Conservation (phyloP, 2,329 filamentous ascomycete genomes). For the Beauveria caledonica region DNA sequence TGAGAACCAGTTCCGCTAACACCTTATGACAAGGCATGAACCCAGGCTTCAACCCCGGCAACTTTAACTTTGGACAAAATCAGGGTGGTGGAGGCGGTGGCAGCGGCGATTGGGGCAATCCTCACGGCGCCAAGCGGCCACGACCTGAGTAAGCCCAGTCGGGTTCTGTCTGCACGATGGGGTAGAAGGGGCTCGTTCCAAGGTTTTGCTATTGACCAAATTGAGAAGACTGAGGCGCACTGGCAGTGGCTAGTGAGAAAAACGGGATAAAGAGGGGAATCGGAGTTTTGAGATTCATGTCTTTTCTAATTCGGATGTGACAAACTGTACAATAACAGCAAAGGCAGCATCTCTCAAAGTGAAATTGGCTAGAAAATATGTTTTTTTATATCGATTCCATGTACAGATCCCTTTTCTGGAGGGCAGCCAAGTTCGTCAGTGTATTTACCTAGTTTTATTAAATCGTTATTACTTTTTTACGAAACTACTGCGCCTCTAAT, state of each 20-base stretch:
- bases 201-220: not conserved
- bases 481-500: slow-evolving; percentile 12
- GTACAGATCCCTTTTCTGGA: not conserved
- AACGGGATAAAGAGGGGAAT: not conserved
- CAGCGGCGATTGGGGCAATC: slow-evolving; percentile 61
- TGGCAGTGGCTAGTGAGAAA: not conserved
- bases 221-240: not conserved
- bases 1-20: slow-evolving; percentile 39
- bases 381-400: not conserved
- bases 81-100: slow-evolving; percentile 35
- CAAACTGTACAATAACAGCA: slow-evolving; percentile 4
- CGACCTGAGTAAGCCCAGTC: slow-evolving; percentile 52
- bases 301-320: not conserved
- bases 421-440: no score
- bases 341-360: not conserved
- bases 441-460: no score
- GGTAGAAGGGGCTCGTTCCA: no score
- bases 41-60: slow-evolving; percentile 62
- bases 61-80: slow-evolving; percentile 54
- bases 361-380: not conserved
- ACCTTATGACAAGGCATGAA: slow-evolving; percentile 44
- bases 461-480: not conserved
- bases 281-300: not conserved
- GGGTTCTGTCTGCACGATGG: not conserved
- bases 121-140: slow-evolving; percentile 71